Evolutionary conservation across 768 basidiomycete genomes (phyloP), one percentile per base, ranked within the genome.

Genomic region (Asterophora lycoperdoides): DNA sequence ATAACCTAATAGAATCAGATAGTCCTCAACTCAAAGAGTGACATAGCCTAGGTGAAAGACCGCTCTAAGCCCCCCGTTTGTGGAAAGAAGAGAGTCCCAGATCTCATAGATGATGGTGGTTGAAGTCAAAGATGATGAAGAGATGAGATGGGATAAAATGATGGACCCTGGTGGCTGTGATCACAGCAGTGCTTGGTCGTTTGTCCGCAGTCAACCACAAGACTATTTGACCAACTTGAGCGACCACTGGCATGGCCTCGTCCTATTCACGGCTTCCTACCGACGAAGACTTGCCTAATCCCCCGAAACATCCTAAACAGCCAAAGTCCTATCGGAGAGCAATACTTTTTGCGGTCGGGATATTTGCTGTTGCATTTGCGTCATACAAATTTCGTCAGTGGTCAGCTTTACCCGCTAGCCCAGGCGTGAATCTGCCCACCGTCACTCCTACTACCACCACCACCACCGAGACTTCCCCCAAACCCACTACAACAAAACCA

Each of bases 331-430:
- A 63, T 36, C 61, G 60, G 28, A 68, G 56, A 55, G 54, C 67
- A 26, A 23, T 73, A 33, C 51, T 77, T 48, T 15, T 79, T 47
- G 62, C 63, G 15, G 19, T 64, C 42, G 62, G 64, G 18, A 55
- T 79, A 51, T 58, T 62, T 44, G 30, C 74, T 48, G 56, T 72
- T 55, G 67, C 64, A 14, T 62, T 79, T 46, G 55, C 60, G 20
- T 68, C 68, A 44, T 82, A 71, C 57, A 73, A 70, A 61, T 64
- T 67, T 14, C 71, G 71, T 44, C 75, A 72, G 64, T 72, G 70
- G 63, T 68, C 68, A 35, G 56, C 63, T 8, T 17, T 39, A 26
- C 47, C 36, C 38, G 42, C 51, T 36, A 46, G 50, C 47, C 20
- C 43, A 30, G 32, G 41, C 39, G 46, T 48, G 34, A 44, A 2